A percentile compares a stretch with the other conserved stretches of the same genome.
These are phyloP conservation scores for Fusarium papillatum DNA, from an alignment of 2,329 filamentous ascomycete genomes.

Conservation along the genomic window DNA sequence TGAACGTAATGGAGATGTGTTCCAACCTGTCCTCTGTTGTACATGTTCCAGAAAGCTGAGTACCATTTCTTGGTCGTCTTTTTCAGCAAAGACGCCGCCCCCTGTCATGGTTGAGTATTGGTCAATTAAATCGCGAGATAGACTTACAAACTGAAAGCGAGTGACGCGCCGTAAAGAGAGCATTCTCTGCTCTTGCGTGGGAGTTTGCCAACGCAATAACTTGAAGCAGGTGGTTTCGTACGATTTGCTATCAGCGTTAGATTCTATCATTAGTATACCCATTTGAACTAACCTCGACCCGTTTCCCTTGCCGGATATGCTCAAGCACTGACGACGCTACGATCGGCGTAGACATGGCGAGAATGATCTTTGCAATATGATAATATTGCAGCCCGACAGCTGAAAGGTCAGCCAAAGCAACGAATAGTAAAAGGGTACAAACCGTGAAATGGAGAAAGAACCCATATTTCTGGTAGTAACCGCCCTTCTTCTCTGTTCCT, in stretches of 20 bases:
- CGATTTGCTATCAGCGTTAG: not conserved
- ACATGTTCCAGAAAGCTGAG: slow-evolving; percentile 26
- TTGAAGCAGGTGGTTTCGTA: not conserved
- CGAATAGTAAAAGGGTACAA: not conserved
- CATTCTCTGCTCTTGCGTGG: not conserved
- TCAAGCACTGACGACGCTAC: not conserved
- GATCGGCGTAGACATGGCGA: slow-evolving; percentile 1
- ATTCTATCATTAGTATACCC: not conserved
- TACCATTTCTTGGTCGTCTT: slow-evolving; percentile 29
- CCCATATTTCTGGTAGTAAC: not conserved
- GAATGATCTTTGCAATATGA: not conserved
- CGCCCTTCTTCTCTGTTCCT: not conserved
- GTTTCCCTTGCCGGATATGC: not conserved
- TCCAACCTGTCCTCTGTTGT: slow-evolving; percentile 29
- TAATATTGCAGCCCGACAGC: slow-evolving; percentile 1
- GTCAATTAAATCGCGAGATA: not conserved
- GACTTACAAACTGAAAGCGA: slow-evolving; percentile 4
- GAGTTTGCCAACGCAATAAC: not conserved
- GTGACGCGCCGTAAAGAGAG: not conserved
- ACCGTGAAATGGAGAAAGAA: not conserved
- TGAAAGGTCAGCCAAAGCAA: not conserved
- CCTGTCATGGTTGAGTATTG: slow-evolving; percentile 19
- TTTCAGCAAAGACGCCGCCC: slow-evolving; percentile 27
- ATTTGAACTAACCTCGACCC: not conserved
- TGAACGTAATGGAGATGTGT: slow-evolving; percentile 16